Evolutionary conservation across 495 filamentous ascomycete genomes (phyloP), one percentile per base, ranked within the genome.

Genomic region (Neurospora tetrasperma): DNA sequence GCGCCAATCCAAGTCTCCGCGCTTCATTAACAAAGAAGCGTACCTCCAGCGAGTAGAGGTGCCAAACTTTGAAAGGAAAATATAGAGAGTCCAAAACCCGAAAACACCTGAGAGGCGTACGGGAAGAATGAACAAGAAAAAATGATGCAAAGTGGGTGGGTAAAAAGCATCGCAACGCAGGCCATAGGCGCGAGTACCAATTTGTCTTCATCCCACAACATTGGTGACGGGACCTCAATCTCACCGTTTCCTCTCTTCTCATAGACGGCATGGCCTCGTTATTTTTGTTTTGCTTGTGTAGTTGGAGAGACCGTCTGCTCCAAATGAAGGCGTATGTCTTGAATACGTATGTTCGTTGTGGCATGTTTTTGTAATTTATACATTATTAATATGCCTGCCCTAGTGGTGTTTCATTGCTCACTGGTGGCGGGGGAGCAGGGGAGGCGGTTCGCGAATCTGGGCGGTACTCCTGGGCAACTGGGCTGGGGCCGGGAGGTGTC

Each of bases 401-500:
- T 5, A 82, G 80, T 70, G 84, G 81, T 31, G 85, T 85, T 73
- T 86, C 87, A 46, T 84, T 80, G 69, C 75, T 80, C 42, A 84
- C 77, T 4, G 78, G 75, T 46, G 77, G 83, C n/a, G 79, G 74
- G 14, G 82, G 76, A 44, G 80, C 40, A 43, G 23, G 68, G 1
- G 54, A 16, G 16, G 27, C 54, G 12, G 54, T 66, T 38, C 54
- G 76, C 35, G 78, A 71, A 35, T 69, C 75, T n/a, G 80, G 69
- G 54, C 74, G 75, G 41, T 81, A 76, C 68, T 84, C 83, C 27
- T 85, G 86, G 70, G 86, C 87, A 85, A 89, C 87, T 5, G 88
- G 88, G 79, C 90, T 92, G 9, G 87, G 86, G 41, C 88, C 87
- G 1, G 87, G 85, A 68, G 88, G 87, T 69, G 81, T 86, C 59